Base-by-base conservation (phyloP, 2,329 filamentous ascomycete genomes). In the Alternaria burnsii region DNA sequence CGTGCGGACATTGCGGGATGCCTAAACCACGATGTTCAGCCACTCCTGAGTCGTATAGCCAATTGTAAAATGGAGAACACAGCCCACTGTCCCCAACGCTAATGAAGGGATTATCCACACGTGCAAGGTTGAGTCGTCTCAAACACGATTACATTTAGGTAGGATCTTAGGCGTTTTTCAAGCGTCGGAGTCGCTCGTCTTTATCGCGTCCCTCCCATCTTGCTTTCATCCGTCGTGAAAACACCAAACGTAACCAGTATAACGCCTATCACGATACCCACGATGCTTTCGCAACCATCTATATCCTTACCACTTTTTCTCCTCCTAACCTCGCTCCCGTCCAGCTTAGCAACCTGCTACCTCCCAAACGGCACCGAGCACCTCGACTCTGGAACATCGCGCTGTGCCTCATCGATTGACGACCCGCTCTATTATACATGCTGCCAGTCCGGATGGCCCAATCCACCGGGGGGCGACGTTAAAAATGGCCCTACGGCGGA, bases 361-460 rank as follows among this genome's bases (percentile, higher is more conserved):
- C 52, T 55, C 36, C 57, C 57, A 36, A 59, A 59, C 36, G 51
- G 57, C 38, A 59, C 57, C 18, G 38, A 24, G 7, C 43, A 36
- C 28, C 41, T 44, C 36, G 41, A 53, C 20, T 12, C 22, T 12
- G 43, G 36, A n/a, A 42, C 55, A 7, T 44, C 44, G 20, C 52
- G 52, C 18, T 66, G 61, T 55, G 52, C 52, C 16, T 24, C 40
- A 4, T 53, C 57, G 22, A 40, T 48, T 9, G 34, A 11, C n/a
- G 52, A 55, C 14, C 38, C 58, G 5, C 47, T 63, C 5, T 41
- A 42, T 10, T 57, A 58, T 16, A 55, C 57, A 24, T 67, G 65
- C 46, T 67, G 65, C 58, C 34, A 54, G 4, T 42, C 55, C 18
- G 48, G 46, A 20, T 61, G 62, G 28, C 20, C n/a, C 5, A 65